Evolutionary conservation across 352 stramenopile species (phyloP), one percentile per base, ranked within the genome.

Genomic region (Pythium rishiriense): DNA sequence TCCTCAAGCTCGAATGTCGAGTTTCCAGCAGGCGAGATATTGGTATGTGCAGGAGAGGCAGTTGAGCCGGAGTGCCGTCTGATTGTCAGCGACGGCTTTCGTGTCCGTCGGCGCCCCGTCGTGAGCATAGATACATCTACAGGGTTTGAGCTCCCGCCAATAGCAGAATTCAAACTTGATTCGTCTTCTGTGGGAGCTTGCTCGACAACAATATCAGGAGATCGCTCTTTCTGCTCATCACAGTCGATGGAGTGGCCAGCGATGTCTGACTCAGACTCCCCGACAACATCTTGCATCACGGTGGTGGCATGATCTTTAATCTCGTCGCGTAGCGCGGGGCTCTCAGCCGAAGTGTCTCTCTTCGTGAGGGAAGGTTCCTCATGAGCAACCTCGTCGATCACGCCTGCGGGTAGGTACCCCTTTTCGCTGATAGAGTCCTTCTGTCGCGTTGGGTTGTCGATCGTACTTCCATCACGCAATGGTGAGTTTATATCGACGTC

Each of bases 71-170:
- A 54, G 10, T 29, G 26, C 15, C 43, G 31, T 53, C 56, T 35
- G 24, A 49, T 26, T 33, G 46, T 63, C 14, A 62, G 45, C 15
- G 56, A 42, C 2, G 60, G 60, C 37, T 67, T 67, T 7, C 60
- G 37, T 8, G 39, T 67, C 9, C 60, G 49, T 42, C 60, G 49
- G 24, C 60, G 60, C 24, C 60, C 60, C 37, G 15, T 35, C 17
- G 29, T 3, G 12, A 51, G 3, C 25, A 48, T 19, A 7, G 37
- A 58, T 11, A 12, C 10, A 49, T 67, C 41, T 9, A 61, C 19
- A 24, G 50, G 50, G 14, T 41, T 61, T 14, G 60, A 59, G 12
- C 26, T 39, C 7, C 60, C 60, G 19, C 37, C 41, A 2, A 50
- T 35, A 28, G 17, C 31, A 5, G 43, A 47, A 24, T 33, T 47